Evolutionary conservation across 768 basidiomycete species (phyloP).

Genomic region (Trametes sanguinea): DNA sequence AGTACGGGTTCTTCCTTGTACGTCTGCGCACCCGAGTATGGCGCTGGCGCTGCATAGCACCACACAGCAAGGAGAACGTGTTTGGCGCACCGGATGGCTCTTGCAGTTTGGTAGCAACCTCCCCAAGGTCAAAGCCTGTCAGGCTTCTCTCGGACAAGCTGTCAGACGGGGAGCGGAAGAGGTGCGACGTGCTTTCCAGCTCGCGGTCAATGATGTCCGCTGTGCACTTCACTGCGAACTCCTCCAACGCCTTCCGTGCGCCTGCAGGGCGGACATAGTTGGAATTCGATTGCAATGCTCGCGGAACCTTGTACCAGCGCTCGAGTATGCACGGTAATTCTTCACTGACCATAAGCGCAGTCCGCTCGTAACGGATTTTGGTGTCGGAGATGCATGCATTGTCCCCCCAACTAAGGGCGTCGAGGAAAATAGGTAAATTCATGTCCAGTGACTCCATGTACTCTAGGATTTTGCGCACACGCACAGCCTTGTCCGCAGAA

Average conservation of each 20-base stretch:
- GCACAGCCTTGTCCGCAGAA: not conserved
- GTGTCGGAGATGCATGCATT: no score
- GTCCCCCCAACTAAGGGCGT: no score
- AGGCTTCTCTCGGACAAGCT: not conserved
- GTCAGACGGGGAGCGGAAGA: not conserved
- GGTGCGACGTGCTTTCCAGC: no score
- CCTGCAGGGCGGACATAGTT: not conserved
- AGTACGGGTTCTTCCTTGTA: no score
- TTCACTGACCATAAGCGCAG: not conserved
- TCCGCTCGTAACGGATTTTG: not conserved
- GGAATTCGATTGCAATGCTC: not conserved
- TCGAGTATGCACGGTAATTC: slow-evolving; percentile 1
- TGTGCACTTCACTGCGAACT: not conserved
- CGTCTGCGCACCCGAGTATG: no score
- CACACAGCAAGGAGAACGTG: no score
- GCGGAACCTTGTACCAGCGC: slow-evolving; percentile 1
- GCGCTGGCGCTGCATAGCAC: no score
- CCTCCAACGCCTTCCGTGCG: not conserved
- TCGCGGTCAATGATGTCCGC: not conserved
- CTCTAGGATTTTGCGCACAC: not conserved
- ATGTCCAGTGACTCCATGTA: not conserved
- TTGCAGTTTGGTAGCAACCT: not conserved
- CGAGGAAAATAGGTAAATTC: no score
- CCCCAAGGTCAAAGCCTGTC: not conserved
- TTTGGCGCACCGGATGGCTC: not conserved